Base-by-base conservation (phyloP, 1,139 yeast species). In the Candida sojae region DNA sequence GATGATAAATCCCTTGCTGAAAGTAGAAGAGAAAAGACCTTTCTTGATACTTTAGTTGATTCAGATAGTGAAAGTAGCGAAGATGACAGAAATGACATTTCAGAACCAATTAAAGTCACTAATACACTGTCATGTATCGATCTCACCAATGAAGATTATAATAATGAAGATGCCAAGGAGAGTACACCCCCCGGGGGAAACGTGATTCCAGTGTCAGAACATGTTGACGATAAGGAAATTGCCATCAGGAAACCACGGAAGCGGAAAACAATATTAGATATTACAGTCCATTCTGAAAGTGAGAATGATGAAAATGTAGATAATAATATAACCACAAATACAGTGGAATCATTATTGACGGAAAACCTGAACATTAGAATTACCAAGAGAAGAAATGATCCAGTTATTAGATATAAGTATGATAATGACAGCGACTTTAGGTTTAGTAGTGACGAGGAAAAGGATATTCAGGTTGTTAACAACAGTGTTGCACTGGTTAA, bases 1-100 rank as follows among this genome's bases (percentile, higher is more conserved):
- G 52, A 46, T 31, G 50, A 7, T 21, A 50, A 49, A 48, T 53
- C 59, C 2, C 51, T 51, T 13, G 52, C 53, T n/a, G 60, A 52
- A 26, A 49, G 46, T 6, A 46, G 40, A 34, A 38, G 36, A 25
- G 43, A 46, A 23, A 51, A 42, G 26, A 63, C 61, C 39, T 34
- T 61, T 17, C 53, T 66, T 23, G 70, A 66, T 40, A 52, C 49
- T 13, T 46, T 67, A 26, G 47, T 63, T n/a, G 63, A 61, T 47
- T 64, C 69, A 0, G 66, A 60, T 36, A 49, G 54, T 42, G 65
- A 57, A 3, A 21, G n/a, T 29, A 41, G 42, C 37, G 46, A 17
- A 17, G 21, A 44, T 8, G 37, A 45, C 5, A 39, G 26, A 3
- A 30, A 4, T 23, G 17, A 6, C 3, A 11, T 13, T 13, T 12